Conservation (phyloP, 1,139 yeast genomes). For the Geotrichum armillariae region DNA sequence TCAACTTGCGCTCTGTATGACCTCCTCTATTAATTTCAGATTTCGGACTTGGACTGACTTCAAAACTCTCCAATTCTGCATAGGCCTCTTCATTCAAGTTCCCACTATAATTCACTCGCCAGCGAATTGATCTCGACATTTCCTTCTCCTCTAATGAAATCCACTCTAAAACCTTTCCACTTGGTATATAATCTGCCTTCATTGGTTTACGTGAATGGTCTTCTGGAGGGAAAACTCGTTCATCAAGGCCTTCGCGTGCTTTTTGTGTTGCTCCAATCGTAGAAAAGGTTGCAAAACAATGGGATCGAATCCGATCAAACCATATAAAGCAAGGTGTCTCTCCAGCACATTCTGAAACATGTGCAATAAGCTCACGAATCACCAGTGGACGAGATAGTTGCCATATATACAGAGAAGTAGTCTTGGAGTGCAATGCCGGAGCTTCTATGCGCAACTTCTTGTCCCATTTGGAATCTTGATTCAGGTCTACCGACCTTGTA, state of each 20-base stretch:
- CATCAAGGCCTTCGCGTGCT: constrained; percentile 12
- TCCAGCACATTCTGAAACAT: constrained; percentile 11
- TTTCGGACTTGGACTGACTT: not conserved
- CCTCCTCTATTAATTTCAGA: not conserved
- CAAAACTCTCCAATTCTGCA: not conserved
- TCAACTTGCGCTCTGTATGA: not conserved
- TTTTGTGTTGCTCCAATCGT: constrained; percentile 4
- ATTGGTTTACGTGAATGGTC: constrained; percentile 14
- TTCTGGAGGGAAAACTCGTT: constrained; percentile 9
- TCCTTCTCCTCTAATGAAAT: constrained; percentile 16
- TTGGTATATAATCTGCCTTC: constrained; percentile 17
- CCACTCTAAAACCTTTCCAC: constrained; percentile 16
- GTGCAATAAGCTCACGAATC: constrained; percentile 8
- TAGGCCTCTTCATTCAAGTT: not conserved
- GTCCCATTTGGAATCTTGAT: not conserved
- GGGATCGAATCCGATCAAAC: constrained; percentile 19
- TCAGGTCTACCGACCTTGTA: not conserved
- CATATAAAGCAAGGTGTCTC: constrained; percentile 13
- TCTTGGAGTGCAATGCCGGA: not conserved
- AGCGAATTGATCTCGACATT: constrained; percentile 12
- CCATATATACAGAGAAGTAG: constrained; percentile 15
- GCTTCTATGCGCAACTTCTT: not conserved
- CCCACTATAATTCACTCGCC: constrained; percentile 7
- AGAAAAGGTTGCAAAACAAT: constrained; percentile 17
- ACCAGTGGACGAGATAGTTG: constrained; percentile 19